Conservation (phyloP, 805 yeast genomes). For the Candida ficus region DNA sequence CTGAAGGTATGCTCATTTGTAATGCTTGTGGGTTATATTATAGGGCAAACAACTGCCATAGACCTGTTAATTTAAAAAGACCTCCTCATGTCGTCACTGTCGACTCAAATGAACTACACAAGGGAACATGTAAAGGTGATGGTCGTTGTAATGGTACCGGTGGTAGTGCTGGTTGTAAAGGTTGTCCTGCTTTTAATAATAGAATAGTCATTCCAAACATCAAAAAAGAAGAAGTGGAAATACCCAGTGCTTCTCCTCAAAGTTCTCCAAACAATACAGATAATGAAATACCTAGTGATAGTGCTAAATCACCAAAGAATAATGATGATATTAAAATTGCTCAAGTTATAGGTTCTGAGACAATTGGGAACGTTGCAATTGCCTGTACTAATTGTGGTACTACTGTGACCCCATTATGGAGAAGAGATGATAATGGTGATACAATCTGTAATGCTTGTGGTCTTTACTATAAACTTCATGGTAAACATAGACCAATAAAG, state of each 20-base stretch:
- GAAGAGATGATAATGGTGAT: constrained; percentile 76
- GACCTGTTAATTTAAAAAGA: constrained; percentile 80
- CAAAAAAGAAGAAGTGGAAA: constrained; percentile 8
- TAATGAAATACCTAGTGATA: not conserved
- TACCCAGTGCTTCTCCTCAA: not conserved
- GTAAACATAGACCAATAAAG: constrained; percentile 68
- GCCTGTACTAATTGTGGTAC: constrained; percentile 84
- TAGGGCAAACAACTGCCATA: constrained; percentile 84
- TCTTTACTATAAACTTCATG: constrained; percentile 68
- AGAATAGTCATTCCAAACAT: constrained; percentile 38
- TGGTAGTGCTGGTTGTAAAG: constrained; percentile 71
- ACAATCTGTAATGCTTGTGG: constrained; percentile 91
- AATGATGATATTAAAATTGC: constrained; percentile 8
- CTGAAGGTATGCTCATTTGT: constrained; percentile 85
- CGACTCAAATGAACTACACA: constrained; percentile 32
- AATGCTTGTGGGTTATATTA: constrained; percentile 92
- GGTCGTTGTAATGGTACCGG: constrained; percentile 85
- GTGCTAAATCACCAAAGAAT: not conserved
- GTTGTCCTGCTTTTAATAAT: constrained; percentile 81
- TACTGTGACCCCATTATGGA: constrained; percentile 83
- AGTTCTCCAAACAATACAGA: not conserved
- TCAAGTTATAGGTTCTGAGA: constrained; percentile 19
- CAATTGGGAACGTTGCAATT: constrained; percentile 47
- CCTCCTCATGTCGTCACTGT: constrained; percentile 80
- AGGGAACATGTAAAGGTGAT: constrained; percentile 25